A percentile compares a stretch with the other conserved stretches of the same genome.
Conservation (phyloP, 2,329 filamentous ascomycete species). For the Arthrocladium fulminans region DNA sequence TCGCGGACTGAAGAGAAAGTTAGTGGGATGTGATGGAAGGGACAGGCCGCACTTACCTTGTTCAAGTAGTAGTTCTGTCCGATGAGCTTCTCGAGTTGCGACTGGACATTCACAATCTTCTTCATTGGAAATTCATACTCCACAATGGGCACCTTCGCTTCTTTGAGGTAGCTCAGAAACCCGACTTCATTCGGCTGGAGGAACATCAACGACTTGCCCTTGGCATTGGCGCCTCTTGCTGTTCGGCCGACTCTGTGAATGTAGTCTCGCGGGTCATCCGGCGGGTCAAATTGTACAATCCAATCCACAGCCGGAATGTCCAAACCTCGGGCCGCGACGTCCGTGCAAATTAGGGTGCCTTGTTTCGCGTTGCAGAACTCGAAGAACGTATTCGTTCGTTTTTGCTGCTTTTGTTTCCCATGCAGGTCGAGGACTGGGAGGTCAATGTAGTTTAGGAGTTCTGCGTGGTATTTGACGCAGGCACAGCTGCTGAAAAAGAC, state of each 20-base stretch:
- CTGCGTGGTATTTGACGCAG: constrained; percentile 90
- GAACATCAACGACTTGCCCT: constrained; percentile 86
- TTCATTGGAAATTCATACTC: constrained; percentile 92
- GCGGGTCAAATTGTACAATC: constrained; percentile 92
- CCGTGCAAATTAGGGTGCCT: constrained; percentile 88
- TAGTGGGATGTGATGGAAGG: constrained; percentile 10
- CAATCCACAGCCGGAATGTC: constrained; percentile 95
- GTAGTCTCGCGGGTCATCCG: constrained; percentile 82
- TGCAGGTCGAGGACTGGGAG: constrained; percentile 77
- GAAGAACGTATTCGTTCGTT: constrained; percentile 97
- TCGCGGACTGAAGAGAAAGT: constrained; percentile 43
- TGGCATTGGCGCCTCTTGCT: constrained; percentile 71
- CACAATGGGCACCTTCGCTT: constrained; percentile 82
- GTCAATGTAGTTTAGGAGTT: constrained; percentile 96
- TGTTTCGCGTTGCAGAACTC: constrained; percentile 82
- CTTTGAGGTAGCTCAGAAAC: constrained; percentile 84
- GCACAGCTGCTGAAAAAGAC: constrained; percentile 92
- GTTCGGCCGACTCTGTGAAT: constrained; percentile 95
- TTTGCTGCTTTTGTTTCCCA: constrained; percentile 97
- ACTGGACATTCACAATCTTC: constrained; percentile 84
- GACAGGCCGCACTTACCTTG: constrained; percentile 47
- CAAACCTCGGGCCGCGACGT: constrained; percentile 87
- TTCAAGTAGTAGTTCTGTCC: constrained; percentile 95
- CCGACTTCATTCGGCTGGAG: constrained; percentile 85
- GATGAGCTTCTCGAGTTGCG: constrained; percentile 89